Evolutionary conservation across 148 eudicot genomes (phyloP), one percentile per base, ranked within the genome.

Genomic region (Pharnaceum exiguum): DNA sequence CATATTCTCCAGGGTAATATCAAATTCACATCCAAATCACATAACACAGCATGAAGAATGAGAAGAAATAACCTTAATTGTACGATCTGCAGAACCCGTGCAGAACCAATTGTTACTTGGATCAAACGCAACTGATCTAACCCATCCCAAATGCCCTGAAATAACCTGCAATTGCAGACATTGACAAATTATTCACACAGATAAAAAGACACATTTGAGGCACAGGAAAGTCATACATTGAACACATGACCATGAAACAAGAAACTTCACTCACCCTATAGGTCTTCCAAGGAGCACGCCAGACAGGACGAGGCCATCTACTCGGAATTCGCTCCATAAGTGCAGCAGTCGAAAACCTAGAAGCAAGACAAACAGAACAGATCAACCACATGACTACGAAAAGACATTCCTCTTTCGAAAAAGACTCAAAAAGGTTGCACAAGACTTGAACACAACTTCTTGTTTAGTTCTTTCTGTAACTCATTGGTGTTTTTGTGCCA

Each of bases 141-240:
- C 99, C 99, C 99, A 93, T 60, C 99, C 99, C 91, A 93, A 79
- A 77, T 93, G 99, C 36, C 99, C 99, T 68, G 95, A 85, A 25
- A 93, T 93, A 40, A 93, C 99, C 99, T 93, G 70, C 60, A 78
- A 25, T 75, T 22, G 50, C 60, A 25, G 22, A 37, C 46, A 55
- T 6, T 33, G 31, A 57, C 15, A 49, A 31, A 12, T 11, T 24
- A 51, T 12, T 55, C 48, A 35, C 3, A 48, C 11, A 39, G 12
- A 18, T 13, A 2, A 28, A 21, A 22, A 7, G 21, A 21, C 38
- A 28, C n/a, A 29, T 59, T 9, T 36, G 21, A 15, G 15, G 3
- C 17, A 55, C 29, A 39, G 5, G 16, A 39, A 48, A 40, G 11
- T 50, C 10, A 7, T 1, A 69, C 7, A 48, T 29, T 35, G 24